Conservation (phyloP, 768 basidiomycete species). For the Pulveroboletus frians region DNA sequence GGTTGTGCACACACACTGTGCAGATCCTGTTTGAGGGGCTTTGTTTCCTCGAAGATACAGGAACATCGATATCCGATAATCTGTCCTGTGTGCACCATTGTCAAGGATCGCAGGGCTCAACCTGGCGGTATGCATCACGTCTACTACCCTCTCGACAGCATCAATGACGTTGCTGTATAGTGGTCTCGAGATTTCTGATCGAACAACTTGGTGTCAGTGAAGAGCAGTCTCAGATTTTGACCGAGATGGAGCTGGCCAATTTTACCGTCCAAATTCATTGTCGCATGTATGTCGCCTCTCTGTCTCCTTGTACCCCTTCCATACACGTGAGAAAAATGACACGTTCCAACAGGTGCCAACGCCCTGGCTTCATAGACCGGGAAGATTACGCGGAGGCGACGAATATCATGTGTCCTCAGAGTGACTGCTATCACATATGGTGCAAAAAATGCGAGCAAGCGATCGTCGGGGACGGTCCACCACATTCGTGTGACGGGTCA, state of each 20-base stretch:
- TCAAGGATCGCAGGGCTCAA: slow-evolving; percentile 19
- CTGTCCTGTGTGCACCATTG: slow-evolving; percentile 50
- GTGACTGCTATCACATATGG: slow-evolving; percentile 48
- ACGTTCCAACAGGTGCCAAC: slow-evolving; percentile 38
- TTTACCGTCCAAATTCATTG: slow-evolving; percentile 46
- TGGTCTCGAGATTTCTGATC: slow-evolving; percentile 36
- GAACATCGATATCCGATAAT: slow-evolving; percentile 55
- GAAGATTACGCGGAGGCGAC: slow-evolving; percentile 37
- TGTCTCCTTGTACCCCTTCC: no score
- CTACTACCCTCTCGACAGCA: not conserved
- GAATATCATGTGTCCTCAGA: slow-evolving; percentile 46
- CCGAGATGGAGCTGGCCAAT: slow-evolving; percentile 43
- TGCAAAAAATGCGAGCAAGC: slow-evolving; percentile 54
- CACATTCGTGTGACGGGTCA: slow-evolving; percentile 56
- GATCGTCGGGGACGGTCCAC: slow-evolving; percentile 31
- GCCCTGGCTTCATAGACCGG: slow-evolving; percentile 46
- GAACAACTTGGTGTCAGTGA: slow-evolving; percentile 43
- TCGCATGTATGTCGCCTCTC: slow-evolving; percentile 36
- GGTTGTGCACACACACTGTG: slow-evolving; percentile 52
- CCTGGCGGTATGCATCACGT: slow-evolving; percentile 30
- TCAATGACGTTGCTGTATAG: slow-evolving; percentile 22
- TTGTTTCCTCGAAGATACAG: slow-evolving; percentile 42
- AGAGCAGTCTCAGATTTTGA: slow-evolving; percentile 37
- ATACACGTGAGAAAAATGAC: not conserved
- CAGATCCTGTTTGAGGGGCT: slow-evolving; percentile 43